Base-by-base conservation (phyloP, 2,329 filamentous ascomycete species). In the Fusarium beomiforme region DNA sequence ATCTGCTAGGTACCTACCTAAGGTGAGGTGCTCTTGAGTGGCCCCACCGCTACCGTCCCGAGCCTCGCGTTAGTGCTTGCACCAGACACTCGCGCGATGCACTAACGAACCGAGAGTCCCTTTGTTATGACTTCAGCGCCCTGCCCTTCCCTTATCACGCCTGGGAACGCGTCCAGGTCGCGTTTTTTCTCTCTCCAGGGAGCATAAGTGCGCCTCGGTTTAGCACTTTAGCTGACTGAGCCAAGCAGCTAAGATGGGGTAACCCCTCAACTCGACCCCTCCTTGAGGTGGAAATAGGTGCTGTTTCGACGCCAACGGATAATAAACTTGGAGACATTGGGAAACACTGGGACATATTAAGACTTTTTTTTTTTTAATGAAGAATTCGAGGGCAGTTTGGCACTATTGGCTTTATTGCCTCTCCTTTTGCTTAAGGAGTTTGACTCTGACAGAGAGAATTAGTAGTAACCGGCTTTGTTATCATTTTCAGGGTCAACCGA, bases 51-150 rank as follows among this genome's bases (percentile, higher is more conserved):
- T 53, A 56, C 53, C 59, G 49, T 47, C 56, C 56, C 54, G 61
- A 64, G 64, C 46, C 53, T 66, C 46, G 31, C 58, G 69, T 69
- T 69, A 74, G 62, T 61, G 36, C 21, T 54, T 29, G 43, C 23
- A 42, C 37, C 43, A 26, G 5, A 53, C 17, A 34, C 53, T 41
- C n/a, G 36, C 54, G 41, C 46, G 54, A 49, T 51, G 29, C 62
- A 59, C 50, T 72, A 70, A 68, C 69, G 34, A 54, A 26, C 12
- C 26, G 16, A 29, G 64, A 12, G 57, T 59, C 69, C 69, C 69
- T 72, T 72, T 72, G 70, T 72, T 72, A 64, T 72, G 66, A 51
- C 57, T 50, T 58, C 53, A 64, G 34, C n/a, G n/a, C n/a, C n/a
- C n/a, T n/a, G n/a, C n/a, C n/a, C n/a, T 54, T 50, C 69, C 69